Evolutionary conservation across 192 early-diverging fungal species (phyloP), one percentile per base, ranked within the genome.

Genomic region (Coemansia sp.): DNA sequence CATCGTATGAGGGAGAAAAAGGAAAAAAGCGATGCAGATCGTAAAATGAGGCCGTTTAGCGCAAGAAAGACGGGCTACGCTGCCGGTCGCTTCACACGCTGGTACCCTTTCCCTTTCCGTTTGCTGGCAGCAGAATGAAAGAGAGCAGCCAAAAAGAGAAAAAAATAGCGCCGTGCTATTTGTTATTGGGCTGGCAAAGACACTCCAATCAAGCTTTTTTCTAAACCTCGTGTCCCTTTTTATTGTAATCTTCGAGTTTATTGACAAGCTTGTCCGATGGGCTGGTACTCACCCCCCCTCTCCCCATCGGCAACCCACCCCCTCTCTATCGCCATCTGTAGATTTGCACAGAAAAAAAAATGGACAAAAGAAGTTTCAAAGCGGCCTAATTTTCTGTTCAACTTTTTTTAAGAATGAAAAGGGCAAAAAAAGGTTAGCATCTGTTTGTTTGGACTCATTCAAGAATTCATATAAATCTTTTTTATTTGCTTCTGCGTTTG

Each of bases 311-410:
- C 42, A 11, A 45, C 42, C 42, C 42, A 45, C 42, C 42, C 42
- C 42, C 42, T 45, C 42, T 11, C n/a, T n/a, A 45, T 45, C 42
- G 42, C 42, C 42, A 45, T 45, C 42, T 45, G 42, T 45, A 45
- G 42, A 45, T 45, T 45, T 45, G 42, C 42, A 45, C 42, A 11
- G 5, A 45, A 11, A 45, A 12, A 45, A 45, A 45, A 45, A 14
- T 38, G 10, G 36, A 45, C 42, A 45, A 45, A 14, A 2, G 5
- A 11, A 45, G 5, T 45, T 45, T 45, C 42, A 45, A 45, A 45
- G 42, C 42, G 42, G 42, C 42, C 42, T 45, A 45, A 45, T 45
- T 45, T 45, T 45, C 42, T 45, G 42, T 45, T 45, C 42, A 45
- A 7, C 12, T 45, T 11, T 45, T 45, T 45, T 45, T 45, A 45